These are phyloP conservation scores for Lyophyllum atratum DNA, from an alignment of 768 basidiomycete genomes.

Conservation along the genomic window DNA sequence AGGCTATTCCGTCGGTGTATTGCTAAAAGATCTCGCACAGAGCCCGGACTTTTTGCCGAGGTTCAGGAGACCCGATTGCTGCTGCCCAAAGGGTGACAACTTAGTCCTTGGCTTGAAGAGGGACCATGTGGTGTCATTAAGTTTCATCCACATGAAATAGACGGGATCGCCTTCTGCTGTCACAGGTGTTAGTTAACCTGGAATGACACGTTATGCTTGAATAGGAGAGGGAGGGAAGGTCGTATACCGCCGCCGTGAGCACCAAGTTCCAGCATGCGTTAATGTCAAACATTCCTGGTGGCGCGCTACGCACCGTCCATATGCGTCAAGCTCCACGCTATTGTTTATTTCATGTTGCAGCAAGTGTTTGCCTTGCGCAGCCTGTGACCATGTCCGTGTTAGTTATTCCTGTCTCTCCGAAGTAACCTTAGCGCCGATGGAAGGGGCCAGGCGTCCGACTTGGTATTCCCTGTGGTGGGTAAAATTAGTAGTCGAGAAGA, in stretches of 20 bases:
- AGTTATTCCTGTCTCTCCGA: neutral
- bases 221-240: neutral
- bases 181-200: neutral
- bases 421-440: neutral
- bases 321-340: neutral
- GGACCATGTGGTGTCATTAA: neutral
- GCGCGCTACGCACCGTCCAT: too few relatives aligned
- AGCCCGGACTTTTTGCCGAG: neutral
- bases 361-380: too few relatives aligned
- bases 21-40: neutral
- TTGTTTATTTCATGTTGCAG: neutral
- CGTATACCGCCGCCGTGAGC: neutral
- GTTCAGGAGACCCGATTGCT: neutral
- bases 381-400: neutral
- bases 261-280: neutral
- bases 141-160: neutral
- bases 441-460: constrained; percentile 7
- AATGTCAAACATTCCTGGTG: too few relatives aligned
- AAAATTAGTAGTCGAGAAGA: neutral
- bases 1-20: neutral
- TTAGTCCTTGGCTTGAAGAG: neutral
- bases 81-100: neutral
- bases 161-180: neutral
- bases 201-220: neutral
- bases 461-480: neutral